Evolutionary conservation across 306 rosid genomes (phyloP).

Genomic region (Dryas octopetala): DNA sequence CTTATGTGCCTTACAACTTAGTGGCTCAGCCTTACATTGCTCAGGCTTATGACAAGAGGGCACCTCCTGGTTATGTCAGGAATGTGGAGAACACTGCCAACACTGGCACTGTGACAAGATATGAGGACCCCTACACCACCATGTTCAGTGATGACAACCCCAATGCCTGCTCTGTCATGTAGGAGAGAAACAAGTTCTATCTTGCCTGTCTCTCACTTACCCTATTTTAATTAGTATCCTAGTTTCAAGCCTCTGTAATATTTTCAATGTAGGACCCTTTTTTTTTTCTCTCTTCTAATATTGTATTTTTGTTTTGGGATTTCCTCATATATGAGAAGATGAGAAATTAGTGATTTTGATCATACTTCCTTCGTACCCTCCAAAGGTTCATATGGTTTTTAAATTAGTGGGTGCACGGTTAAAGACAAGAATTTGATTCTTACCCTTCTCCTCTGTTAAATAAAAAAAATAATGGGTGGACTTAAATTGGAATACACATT

Average conservation of each 20-base stretch:
- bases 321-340: constrained; percentile 28
- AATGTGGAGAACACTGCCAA: constrained; percentile 54
- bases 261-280: constrained; percentile 32
- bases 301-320: constrained; percentile 29
- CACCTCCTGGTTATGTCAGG: constrained; percentile 96
- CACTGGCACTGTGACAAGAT: constrained; percentile 50
- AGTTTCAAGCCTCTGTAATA: constrained; percentile 33
- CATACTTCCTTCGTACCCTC: constrained; percentile 7
- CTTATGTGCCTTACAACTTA: constrained; percentile 80
- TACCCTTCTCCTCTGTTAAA: no score
- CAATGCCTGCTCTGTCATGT: constrained; percentile 95
- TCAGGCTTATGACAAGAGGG: constrained; percentile 87
- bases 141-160: constrained; percentile 99
- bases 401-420: constrained; percentile 1
- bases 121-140: constrained; percentile 81
- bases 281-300: constrained; percentile 9
- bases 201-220: constrained; percentile 1
- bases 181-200: constrained; percentile 8
- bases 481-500: no score
- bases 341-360: constrained; percentile 26
- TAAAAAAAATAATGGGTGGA: no score
- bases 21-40: constrained; percentile 86
- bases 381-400: constrained; percentile 14
- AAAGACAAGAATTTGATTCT: no score
- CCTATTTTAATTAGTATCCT: background rate